phyloP scores from a whole-genome alignment of 345 rosid genomes.

The Corchorus capsularis region DNA sequence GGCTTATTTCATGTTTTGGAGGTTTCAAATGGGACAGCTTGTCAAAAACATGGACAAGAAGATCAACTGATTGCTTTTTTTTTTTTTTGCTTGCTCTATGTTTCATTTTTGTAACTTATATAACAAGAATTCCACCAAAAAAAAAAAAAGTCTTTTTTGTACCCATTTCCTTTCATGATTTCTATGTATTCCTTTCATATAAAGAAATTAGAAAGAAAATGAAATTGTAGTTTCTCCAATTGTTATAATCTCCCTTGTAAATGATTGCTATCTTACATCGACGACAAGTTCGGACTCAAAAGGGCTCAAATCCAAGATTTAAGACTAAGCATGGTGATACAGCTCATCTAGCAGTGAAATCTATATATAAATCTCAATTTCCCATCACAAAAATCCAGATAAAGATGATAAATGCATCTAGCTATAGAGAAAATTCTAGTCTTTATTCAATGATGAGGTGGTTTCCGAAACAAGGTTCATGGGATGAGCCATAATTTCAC shows the following conservation, averaged over 20 bases:
- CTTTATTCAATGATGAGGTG: not conserved
- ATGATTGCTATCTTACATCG: too few relatives aligned
- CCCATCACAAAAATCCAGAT: not conserved
- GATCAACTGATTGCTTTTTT: conserved; percentile 24
- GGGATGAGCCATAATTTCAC: not conserved
- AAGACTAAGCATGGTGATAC: too few relatives aligned
- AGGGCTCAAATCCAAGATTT: too few relatives aligned
- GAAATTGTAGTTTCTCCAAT: too few relatives aligned
- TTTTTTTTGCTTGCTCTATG: not conserved
- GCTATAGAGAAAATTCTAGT: not conserved
- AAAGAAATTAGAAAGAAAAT: not conserved
- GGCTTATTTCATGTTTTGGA: conserved; percentile 74
- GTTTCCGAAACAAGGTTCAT: not conserved
- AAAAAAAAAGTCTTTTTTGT: not conserved
- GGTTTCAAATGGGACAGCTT: conserved; percentile 75
- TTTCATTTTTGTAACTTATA: not conserved
- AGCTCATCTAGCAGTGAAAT: too few relatives aligned
- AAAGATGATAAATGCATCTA: not conserved
- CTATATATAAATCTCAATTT: not conserved
- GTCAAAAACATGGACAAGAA: conserved; percentile 60
- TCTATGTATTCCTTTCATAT: not conserved
- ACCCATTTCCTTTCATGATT: not conserved
- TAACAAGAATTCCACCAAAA: not conserved
- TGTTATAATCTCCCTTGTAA: too few relatives aligned
- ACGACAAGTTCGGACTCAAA: too few relatives aligned